Percentiles rank a stretch among this genome's conserved stretches.
These are phyloP conservation scores for Xylariaceae sp. DNA, from an alignment of 2,329 filamentous ascomycete species.

Conservation along the genomic window DNA sequence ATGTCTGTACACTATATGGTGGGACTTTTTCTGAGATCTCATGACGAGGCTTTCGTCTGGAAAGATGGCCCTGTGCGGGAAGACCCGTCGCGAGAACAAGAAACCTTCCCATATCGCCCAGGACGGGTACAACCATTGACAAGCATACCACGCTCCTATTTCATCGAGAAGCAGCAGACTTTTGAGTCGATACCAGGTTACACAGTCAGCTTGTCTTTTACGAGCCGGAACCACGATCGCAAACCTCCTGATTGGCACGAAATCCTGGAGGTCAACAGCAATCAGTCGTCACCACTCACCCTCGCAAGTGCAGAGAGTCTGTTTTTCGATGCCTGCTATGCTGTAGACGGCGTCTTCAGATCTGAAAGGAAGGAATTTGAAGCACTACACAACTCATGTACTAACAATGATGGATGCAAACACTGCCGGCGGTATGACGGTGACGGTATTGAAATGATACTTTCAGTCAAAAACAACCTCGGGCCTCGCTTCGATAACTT, in stretches of 20 bases:
- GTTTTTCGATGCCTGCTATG: constrained; percentile 51
- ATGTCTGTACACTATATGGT: constrained; percentile 57
- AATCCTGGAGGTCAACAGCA: constrained; percentile 52
- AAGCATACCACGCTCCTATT: constrained; percentile 53
- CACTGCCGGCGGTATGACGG: constrained; percentile 49
- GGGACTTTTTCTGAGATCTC: constrained; percentile 55
- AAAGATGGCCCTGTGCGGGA: constrained; percentile 51
- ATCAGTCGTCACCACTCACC: constrained; percentile 55
- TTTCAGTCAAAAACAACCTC: constrained; percentile 56
- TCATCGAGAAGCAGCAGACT: constrained; percentile 50
- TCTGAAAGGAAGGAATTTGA: constrained; percentile 50
- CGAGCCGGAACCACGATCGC: constrained; percentile 47
- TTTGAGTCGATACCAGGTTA: constrained; percentile 59
- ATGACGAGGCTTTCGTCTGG: constrained; percentile 59
- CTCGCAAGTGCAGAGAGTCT: constrained; percentile 53
- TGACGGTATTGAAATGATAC: constrained; percentile 52
- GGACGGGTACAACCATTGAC: constrained; percentile 52
- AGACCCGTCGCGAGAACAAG: constrained; percentile 43
- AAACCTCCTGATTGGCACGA: constrained; percentile 47
- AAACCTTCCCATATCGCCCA: constrained; percentile 48
- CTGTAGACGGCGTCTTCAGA: constrained; percentile 49
- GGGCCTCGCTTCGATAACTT: constrained; percentile 55
- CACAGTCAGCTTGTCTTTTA: constrained; percentile 52
- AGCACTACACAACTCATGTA: constrained; percentile 46
- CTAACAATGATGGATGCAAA: constrained; percentile 44